These are phyloP conservation scores for Termitomyces titanicus DNA, from an alignment of 768 basidiomycete genomes.

Conservation along the genomic window DNA sequence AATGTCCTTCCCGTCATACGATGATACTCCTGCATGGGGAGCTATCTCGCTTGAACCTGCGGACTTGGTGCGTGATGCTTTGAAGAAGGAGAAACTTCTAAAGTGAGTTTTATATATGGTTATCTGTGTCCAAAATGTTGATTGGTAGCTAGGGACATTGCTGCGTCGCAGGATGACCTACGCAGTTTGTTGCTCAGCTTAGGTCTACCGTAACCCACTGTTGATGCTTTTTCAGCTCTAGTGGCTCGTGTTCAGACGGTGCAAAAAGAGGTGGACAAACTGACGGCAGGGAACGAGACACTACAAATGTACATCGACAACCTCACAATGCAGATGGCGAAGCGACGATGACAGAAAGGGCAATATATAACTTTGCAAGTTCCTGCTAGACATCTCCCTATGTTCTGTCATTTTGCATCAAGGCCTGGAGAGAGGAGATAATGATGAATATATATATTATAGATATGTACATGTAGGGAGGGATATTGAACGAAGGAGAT, in stretches of 20 bases:
- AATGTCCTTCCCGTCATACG: constrained; percentile 46
- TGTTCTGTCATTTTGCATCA: too few relatives aligned
- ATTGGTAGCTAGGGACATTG: constrained; percentile 57
- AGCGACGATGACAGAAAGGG: constrained; percentile 47
- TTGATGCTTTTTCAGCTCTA: constrained; percentile 43
- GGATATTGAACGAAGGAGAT: not conserved
- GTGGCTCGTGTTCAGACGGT: constrained; percentile 62
- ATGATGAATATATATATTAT: constrained; percentile 1
- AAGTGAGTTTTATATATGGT: constrained; percentile 47
- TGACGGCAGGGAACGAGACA: constrained; percentile 75
- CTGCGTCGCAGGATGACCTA: constrained; percentile 72
- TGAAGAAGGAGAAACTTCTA: constrained; percentile 73
- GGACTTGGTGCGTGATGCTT: constrained; percentile 72
- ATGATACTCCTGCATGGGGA: constrained; percentile 52
- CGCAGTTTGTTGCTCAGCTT: constrained; percentile 46
- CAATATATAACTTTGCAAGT: not conserved
- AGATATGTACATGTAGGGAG: constrained; percentile 3
- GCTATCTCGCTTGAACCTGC: constrained; percentile 34
- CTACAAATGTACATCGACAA: constrained; percentile 91
- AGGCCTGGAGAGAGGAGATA: not conserved
- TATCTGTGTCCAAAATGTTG: not conserved
- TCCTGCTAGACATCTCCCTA: not conserved
- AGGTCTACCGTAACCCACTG: not conserved
- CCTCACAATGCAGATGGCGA: constrained; percentile 83
- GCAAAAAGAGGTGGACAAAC: constrained; percentile 78